Percentiles rank a stretch among this genome's conserved stretches.
These are phyloP conservation scores for Imleria badia DNA, from an alignment of 768 basidiomycete genomes.

Conservation along the genomic window DNA sequence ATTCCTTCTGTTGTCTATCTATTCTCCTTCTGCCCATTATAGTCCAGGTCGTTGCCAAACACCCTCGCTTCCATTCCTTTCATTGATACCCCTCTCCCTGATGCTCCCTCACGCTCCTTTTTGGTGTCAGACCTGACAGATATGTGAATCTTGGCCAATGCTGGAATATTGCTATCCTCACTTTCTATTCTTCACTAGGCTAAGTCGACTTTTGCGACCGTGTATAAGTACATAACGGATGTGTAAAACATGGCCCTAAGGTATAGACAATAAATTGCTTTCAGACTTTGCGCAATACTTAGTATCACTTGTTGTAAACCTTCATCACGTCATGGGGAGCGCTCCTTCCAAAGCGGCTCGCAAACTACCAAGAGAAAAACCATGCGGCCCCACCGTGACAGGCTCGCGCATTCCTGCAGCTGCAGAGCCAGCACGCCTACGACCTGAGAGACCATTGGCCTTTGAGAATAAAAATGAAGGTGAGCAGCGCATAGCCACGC, in stretches of 20 bases:
- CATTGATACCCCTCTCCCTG: constrained; percentile 29
- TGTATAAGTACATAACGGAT: constrained; percentile 41
- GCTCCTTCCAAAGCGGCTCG: constrained; percentile 60
- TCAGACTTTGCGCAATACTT: background rate
- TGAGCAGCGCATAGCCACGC: constrained; percentile 12
- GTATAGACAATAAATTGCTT: constrained; percentile 32
- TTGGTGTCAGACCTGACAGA: constrained; percentile 24
- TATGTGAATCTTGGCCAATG: constrained; percentile 27
- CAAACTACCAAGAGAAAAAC: constrained; percentile 50
- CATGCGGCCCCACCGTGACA: constrained; percentile 47
- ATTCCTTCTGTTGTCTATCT: constrained; percentile 35
- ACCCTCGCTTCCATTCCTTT: constrained; percentile 25
- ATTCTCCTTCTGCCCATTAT: constrained; percentile 25
- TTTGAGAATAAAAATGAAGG: constrained; percentile 56
- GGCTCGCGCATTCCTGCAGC: constrained; percentile 40
- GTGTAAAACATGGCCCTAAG: constrained; percentile 38
- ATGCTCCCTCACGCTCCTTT: constrained; percentile 24
- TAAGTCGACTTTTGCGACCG: constrained; percentile 32
- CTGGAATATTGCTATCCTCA: constrained; percentile 33
- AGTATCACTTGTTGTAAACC: background rate
- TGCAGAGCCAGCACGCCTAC: constrained; percentile 9
- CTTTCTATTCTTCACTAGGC: constrained; percentile 30
- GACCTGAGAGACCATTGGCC: constrained; percentile 34
- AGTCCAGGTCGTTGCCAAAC: constrained; percentile 27
- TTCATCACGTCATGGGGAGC: constrained; percentile 51